These are phyloP conservation scores for Claviceps digitariae DNA, from an alignment of 2,329 filamentous ascomycete species.

Conservation along the genomic window DNA sequence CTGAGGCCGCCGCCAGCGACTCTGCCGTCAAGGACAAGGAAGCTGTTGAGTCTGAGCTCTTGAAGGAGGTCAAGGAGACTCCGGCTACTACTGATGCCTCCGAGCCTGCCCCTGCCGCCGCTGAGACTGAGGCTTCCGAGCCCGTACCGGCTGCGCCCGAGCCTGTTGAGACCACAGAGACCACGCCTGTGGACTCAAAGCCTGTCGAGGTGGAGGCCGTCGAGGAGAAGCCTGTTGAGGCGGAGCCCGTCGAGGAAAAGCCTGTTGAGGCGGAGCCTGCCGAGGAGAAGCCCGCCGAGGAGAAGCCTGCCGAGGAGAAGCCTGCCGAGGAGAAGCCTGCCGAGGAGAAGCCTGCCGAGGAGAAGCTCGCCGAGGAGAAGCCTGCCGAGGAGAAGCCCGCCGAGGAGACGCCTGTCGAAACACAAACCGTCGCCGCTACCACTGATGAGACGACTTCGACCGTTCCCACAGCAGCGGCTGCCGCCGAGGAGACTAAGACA, in stretches of 20 bases:
- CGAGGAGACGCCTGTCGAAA: not conserved
- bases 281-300: not conserved
- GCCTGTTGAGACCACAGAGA: constrained; percentile 11
- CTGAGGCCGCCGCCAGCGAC: constrained; percentile 58
- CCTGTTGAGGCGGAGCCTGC: not conserved
- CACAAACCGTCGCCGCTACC: not conserved
- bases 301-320: not conserved
- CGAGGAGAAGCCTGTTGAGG: constrained; percentile 3
- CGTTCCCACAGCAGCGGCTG: constrained; percentile 6
- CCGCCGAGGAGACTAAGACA: constrained; percentile 11
- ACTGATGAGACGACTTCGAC: constrained; percentile 1
- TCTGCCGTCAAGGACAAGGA: constrained; percentile 63
- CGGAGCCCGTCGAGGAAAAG: not conserved
- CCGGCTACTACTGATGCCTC: constrained; percentile 14
- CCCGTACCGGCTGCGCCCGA: no score
- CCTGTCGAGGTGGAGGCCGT: constrained; percentile 5
- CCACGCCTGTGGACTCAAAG: no score
- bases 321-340: not conserved
- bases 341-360: not conserved
- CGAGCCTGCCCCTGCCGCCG: constrained; percentile 8
- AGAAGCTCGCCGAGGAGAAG: not conserved
- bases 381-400: not conserved
- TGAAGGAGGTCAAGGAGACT: constrained; percentile 44
- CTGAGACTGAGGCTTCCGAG: constrained; percentile 7
- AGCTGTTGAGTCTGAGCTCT: constrained; percentile 58